Evolutionary conservation across 305 asterid genomes (phyloP).

Genomic region (Solanum hybrid): DNA sequence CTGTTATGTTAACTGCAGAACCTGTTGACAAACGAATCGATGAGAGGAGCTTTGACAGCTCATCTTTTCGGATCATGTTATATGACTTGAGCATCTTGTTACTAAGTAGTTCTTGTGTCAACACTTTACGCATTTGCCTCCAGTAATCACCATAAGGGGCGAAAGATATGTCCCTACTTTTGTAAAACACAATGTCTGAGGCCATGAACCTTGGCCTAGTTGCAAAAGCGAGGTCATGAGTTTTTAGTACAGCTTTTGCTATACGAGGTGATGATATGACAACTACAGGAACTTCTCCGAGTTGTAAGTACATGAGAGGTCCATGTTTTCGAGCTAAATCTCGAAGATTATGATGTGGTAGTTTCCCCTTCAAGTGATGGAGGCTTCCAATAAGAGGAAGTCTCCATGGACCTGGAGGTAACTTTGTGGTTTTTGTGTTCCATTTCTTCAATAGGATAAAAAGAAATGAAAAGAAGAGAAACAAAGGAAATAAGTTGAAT

Average conservation of each 20-base stretch:
- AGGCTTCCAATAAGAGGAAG: neutral
- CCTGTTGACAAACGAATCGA: neutral
- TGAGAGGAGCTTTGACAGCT: neutral
- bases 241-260: conserved; percentile 11
- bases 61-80: neutral
- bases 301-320: conserved; percentile 5
- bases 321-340: conserved; percentile 12
- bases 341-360: neutral
- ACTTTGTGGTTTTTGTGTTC: neutral
- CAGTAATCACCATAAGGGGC: conserved; percentile 9
- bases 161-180: neutral
- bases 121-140: conserved; percentile 12
- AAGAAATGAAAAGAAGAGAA: neutral
- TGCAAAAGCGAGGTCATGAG: conserved; percentile 8
- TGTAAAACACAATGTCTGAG: neutral
- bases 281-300: conserved; percentile 5
- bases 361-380: neutral
- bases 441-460: neutral
- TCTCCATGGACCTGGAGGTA: conserved; percentile 5
- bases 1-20: neutral
- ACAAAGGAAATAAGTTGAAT: neutral
- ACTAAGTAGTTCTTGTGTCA: conserved; percentile 2
- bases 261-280: conserved; percentile 2
- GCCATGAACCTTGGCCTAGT: neutral
- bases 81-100: conserved; percentile 3